Percentiles rank a stretch among this genome's conserved stretches.
phyloP scores from a whole-genome alignment of 176 grass and related monocot species.

The Oryza glumipatula region DNA sequence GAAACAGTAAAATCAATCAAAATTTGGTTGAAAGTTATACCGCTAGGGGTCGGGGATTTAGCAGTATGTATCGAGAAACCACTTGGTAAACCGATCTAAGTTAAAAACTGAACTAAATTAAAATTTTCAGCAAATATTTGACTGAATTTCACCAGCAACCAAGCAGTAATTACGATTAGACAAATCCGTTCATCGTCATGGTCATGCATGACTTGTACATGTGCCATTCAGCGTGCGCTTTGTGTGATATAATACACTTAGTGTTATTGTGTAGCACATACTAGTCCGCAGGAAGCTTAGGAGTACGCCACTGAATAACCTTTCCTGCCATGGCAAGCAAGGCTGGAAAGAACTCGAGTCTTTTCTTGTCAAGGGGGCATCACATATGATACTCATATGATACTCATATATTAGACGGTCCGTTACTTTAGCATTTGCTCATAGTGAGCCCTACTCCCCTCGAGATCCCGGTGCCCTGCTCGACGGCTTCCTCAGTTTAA shows the following conservation, averaged over 20 bases:
- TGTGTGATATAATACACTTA: not conserved
- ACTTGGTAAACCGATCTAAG: too few relatives aligned
- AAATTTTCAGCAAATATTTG: too few relatives aligned
- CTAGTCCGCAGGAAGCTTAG: not conserved
- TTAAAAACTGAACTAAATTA: too few relatives aligned
- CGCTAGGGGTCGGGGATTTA: too few relatives aligned
- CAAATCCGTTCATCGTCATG: too few relatives aligned
- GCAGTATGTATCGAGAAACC: too few relatives aligned
- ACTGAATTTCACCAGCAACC: too few relatives aligned
- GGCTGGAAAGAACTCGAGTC: not conserved
- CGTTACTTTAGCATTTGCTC: not conserved
- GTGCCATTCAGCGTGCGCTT: not conserved
- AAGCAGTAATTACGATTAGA: too few relatives aligned
- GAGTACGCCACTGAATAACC: not conserved
- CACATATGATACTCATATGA: not conserved
- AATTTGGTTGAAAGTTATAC: too few relatives aligned
- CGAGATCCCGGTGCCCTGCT: conserved; percentile 31
- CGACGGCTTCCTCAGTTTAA: not conserved
- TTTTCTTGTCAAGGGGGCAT: conserved; percentile 25
- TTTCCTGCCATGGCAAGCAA: conserved; percentile 43
- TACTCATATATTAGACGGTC: not conserved
- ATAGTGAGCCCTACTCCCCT: not conserved
- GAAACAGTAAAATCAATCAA: too few relatives aligned
- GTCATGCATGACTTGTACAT: not conserved
- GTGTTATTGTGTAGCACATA: too few relatives aligned